Conservation (phyloP, 1,284 basidiomycete genomes). For the Microbotryomycetes sp. region DNA sequence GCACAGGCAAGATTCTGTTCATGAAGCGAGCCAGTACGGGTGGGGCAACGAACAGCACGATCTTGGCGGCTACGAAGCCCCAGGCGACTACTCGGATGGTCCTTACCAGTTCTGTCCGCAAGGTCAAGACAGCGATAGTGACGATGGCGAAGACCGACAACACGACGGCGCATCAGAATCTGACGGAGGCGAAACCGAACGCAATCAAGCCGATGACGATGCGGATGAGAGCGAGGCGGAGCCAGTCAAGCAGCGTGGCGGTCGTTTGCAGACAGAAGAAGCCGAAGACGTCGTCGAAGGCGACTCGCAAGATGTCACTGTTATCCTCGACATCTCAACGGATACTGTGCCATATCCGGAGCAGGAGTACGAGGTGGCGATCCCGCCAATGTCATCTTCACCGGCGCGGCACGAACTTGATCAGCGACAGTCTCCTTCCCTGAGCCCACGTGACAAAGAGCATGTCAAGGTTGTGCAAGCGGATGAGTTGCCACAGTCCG, state of each 20-base stretch:
- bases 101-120: neutral
- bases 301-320: neutral
- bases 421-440: neutral
- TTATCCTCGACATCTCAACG: neutral
- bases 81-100: neutral
- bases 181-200: neutral
- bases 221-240: neutral
- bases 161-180: neutral
- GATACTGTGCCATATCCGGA: neutral
- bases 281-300: neutral
- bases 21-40: too few relatives aligned
- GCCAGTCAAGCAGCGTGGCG: neutral
- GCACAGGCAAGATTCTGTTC: neutral
- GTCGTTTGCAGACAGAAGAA: too few relatives aligned
- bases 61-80: neutral
- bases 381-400: neutral
- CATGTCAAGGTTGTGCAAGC: too few relatives aligned
- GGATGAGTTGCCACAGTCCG: neutral
- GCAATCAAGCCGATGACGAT: neutral
- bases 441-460: neutral
- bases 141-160: too few relatives aligned
- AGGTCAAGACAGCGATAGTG: neutral
- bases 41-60: neutral
- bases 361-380: neutral
- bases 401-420: too few relatives aligned